Conservation (phyloP, 352 stramenopile genomes). For the Pythium phragmitis region DNA sequence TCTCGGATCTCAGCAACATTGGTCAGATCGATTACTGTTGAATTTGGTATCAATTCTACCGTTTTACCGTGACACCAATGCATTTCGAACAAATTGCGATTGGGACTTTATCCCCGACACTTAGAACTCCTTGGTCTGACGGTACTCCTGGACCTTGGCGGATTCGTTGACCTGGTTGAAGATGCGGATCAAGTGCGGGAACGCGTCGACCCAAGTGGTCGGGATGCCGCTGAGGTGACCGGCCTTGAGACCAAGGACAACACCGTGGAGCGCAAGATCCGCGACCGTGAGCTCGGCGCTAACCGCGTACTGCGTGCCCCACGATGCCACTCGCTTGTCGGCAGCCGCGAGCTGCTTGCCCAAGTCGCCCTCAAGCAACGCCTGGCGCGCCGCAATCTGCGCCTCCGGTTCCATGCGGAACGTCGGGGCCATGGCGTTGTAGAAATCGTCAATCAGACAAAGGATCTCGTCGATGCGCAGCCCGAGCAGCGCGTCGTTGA, state of each 20-base stretch:
- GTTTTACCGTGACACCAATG: too few species aligned
- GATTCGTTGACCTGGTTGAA: slow-evolving; percentile 30
- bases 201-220: slow-evolving; percentile 25
- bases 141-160: slow-evolving; percentile 40
- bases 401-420: slow-evolving; percentile 25
- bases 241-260: background rate
- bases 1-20: too few species aligned
- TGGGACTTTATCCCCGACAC: background rate
- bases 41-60: too few species aligned
- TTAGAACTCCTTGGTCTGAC: slow-evolving; percentile 27
- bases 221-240: slow-evolving; percentile 27
- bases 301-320: slow-evolving; percentile 23
- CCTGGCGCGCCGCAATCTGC: slow-evolving; percentile 35
- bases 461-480: slow-evolving; percentile 40
- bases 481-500: slow-evolving; percentile 24
- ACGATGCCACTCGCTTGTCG: slow-evolving; percentile 35
- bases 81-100: too few species aligned
- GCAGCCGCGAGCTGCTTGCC: slow-evolving; percentile 36
- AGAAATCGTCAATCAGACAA: slow-evolving; percentile 32
- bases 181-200: slow-evolving; percentile 28
- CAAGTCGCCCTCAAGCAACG: slow-evolving; percentile 33
- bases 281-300: slow-evolving; percentile 41
- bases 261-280: slow-evolving; percentile 47
- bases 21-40: too few species aligned
- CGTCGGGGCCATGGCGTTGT: slow-evolving; percentile 15